Evolutionary conservation across 192 early-diverging fungal genomes (phyloP), one percentile per base, ranked within the genome.

Genomic region (Glomus cerebriforme): DNA sequence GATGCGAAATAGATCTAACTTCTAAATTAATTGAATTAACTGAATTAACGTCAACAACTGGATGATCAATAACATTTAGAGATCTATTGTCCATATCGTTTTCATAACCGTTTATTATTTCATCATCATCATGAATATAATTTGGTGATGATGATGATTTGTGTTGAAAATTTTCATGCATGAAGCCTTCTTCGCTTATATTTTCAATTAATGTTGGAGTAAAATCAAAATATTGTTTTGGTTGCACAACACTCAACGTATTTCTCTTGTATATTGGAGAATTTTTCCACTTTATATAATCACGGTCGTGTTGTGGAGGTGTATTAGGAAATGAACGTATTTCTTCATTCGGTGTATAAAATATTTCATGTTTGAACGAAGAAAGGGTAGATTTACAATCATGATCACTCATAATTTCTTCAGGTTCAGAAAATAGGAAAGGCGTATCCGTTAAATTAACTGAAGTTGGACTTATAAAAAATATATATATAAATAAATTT

Each of bases 271-370:
- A n/a, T n/a, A n/a, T n/a, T n/a, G n/a, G n/a, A 19, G 45, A 49
- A 31, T 34, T 24, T 39, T 62, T 59, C 7, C 5, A 26, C 9
- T 10, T 59, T 9, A 27, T 34, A 26, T 19, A 26, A 2, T n/a
- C 2, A 9, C 22, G 73, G 26, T 15, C 7, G 7, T 59, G 15
- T n/a, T 59, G 35, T 39, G 59, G 59, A 35, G 73, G 73, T 27
- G 73, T 39, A 29, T 24, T 35, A 39, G 73, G 59, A 39, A 2
- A 59, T 24, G 34, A 22, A 17, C 17, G 19, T 1, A 37, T 15
- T 1, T 62, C 27, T 34, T 75, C 73, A 35, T 9, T 60, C 12
- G 73, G 73, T 27, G 73, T 75, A 19, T 35, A 26, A 75, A 75
- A 75, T 34, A 59, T 31, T 22, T 75, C 59, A n/a, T n/a, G 19